Conservation (phyloP, 148 eudicot species). For the Arctostaphylos glauca region DNA sequence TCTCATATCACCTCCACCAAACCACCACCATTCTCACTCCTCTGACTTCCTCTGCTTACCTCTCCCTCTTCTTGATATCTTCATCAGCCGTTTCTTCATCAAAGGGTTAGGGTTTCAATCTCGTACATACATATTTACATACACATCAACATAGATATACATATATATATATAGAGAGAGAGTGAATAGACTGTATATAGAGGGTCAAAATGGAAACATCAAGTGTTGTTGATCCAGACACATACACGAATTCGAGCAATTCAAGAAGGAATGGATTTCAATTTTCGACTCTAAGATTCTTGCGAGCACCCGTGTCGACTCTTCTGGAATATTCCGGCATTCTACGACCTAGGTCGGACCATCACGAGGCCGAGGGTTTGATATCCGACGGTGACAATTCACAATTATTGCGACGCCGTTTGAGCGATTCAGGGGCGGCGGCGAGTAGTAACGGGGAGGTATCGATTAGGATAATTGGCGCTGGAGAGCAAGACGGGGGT, state of each 20-base stretch:
- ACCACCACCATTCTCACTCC: conserved; percentile 11
- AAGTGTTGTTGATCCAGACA: neutral
- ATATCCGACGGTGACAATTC: neutral
- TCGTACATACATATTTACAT: neutral
- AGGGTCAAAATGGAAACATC: conserved; percentile 24
- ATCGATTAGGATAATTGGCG: conserved; percentile 45
- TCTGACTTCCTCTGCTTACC: conserved; percentile 6
- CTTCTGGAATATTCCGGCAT: conserved; percentile 41
- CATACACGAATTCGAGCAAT: neutral
- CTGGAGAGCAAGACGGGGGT: conserved; percentile 13
- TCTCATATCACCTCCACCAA: neutral
- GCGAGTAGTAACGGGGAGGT: conserved; percentile 30
- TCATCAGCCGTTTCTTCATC: conserved; percentile 2
- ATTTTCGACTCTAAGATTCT: conserved; percentile 29
- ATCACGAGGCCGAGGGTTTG: conserved; percentile 23
- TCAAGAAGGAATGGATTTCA: conserved; percentile 15
- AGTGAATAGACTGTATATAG: neutral
- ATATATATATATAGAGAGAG: neutral
- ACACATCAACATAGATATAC: neutral
- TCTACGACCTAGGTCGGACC: conserved; percentile 20
- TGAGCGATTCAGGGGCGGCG: neutral
- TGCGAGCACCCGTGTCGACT: conserved; percentile 37
- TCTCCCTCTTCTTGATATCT: neutral
- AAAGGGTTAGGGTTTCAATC: conserved; percentile 1
- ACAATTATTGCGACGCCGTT: neutral